phyloP scores from a whole-genome alignment of 1,139 yeast species.

The Scheffersomyces illinoinensis region DNA sequence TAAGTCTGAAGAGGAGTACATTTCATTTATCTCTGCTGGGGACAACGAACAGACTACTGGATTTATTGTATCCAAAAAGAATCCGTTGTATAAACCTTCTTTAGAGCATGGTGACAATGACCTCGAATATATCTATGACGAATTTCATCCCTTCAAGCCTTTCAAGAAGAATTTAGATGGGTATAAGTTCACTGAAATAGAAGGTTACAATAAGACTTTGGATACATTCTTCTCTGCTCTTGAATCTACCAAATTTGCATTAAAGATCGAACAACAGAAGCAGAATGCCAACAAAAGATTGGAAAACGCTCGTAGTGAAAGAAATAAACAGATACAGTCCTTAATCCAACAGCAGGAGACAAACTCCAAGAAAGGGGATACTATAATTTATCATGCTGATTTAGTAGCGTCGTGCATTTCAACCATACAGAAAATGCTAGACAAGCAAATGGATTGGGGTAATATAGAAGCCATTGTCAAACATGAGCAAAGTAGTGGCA shows the following conservation, averaged over 20 bases:
- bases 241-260: slow-evolving; percentile 76
- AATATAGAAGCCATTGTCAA: slow-evolving; percentile 77
- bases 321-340: slow-evolving; percentile 68
- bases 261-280: slow-evolving; percentile 75
- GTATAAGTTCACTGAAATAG: slow-evolving; percentile 36
- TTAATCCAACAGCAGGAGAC: slow-evolving; percentile 63
- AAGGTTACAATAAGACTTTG: slow-evolving; percentile 77
- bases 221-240: slow-evolving; percentile 84
- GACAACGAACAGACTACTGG: slow-evolving; percentile 47
- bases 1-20: slow-evolving; percentile 46
- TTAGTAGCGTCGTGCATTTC: slow-evolving; percentile 70
- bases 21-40: slow-evolving; percentile 18
- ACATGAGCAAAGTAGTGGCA: slow-evolving; percentile 68
- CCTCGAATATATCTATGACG: slow-evolving; percentile 65
- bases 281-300: slow-evolving; percentile 71
- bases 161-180: slow-evolving; percentile 34
- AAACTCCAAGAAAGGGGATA: slow-evolving; percentile 69
- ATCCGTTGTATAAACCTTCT: slow-evolving; percentile 44
- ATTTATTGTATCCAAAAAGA: slow-evolving; percentile 63
- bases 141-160: slow-evolving; percentile 85
- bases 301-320: slow-evolving; percentile 73
- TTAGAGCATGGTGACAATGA: slow-evolving; percentile 32
- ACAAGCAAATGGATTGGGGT: slow-evolving; percentile 94
- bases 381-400: slow-evolving; percentile 69
- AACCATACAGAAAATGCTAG: slow-evolving; percentile 65